Base-by-base conservation (phyloP, 2,329 filamentous ascomycete species). In the Zelopaecilomyces penicillatus region DNA sequence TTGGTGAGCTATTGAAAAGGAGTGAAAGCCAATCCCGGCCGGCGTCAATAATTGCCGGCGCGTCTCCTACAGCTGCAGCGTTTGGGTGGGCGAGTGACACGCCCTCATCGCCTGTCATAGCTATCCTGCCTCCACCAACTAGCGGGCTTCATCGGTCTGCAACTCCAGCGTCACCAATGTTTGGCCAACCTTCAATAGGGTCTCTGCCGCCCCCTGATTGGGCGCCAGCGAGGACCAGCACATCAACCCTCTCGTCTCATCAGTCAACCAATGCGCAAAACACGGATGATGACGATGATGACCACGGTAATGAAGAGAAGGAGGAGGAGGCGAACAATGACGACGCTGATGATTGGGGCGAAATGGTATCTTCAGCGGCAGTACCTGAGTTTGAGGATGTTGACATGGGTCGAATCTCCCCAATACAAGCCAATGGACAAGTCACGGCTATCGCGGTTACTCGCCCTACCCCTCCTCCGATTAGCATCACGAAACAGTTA, bases 341-440 rank as follows among this genome's bases (percentile, higher is more conserved):
- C 1, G 71, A 76, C 5, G 74, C 77, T 2, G 75, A 78, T 37
- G 76, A 80, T 33, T 80, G 76, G 76, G 76, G 76, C 2, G 76
- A 80, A 48, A 80, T 80, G 76, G 65, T 80, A 31, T 58, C 19
- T 19, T 19, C 19, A 19, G 19, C 19, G 19, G 19, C 19, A 19
- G 19, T 19, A 19, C 19, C 19, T 19, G 19, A 19, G 19, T 19
- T 19, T 19, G 19, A 19, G 19, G 19, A 19, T 19, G 19, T 19
- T 19, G 19, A 19, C 19, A 19, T 19, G 19, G 3, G 19, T 19
- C 19, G 19, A 19, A 19, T 19, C 19, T 19, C 19, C 19, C 19
- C 19, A 19, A 19, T 19, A 19, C 19, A 19, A 19, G 19, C 19
- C 19, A 19, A 3, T 19, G 19, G 19, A 19, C 19, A 19, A 2